Percentiles rank a stretch among this genome's conserved stretches.
Conservation (phyloP, 768 basidiomycete species). For the Russula lepida region DNA sequence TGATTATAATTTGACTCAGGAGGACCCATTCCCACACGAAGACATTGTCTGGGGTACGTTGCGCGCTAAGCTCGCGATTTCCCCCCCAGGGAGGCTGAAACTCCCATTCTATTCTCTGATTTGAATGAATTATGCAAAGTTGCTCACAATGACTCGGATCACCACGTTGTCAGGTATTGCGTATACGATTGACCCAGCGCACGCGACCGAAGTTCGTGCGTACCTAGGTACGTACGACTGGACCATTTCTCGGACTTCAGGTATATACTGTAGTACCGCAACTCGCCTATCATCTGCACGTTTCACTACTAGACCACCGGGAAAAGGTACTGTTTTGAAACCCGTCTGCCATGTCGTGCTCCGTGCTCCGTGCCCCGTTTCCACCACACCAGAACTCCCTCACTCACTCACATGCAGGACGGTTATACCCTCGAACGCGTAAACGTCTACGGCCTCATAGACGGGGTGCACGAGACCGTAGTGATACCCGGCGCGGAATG, state of each 20-base stretch:
- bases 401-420: slow-evolving; percentile 41
- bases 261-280: too few species aligned
- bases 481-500: slow-evolving; percentile 61
- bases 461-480: slow-evolving; percentile 41
- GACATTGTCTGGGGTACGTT: slow-evolving; percentile 78
- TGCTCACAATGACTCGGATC: too few species aligned
- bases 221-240: slow-evolving; percentile 54
- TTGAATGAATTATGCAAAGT: not conserved
- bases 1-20: not conserved
- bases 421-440: slow-evolving; percentile 82
- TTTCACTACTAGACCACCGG: slow-evolving; percentile 47
- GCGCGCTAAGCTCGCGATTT: not conserved
- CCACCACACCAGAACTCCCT: not conserved
- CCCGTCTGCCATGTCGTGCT: not conserved
- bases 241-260: not conserved
- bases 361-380: not conserved
- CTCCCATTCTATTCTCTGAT: not conserved
- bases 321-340: slow-evolving; percentile 52
- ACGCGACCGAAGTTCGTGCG: slow-evolving; percentile 67
- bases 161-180: slow-evolving; percentile 51
- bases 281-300: not conserved
- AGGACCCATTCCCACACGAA: slow-evolving; percentile 65
- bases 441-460: slow-evolving; percentile 57
- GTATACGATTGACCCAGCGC: slow-evolving; percentile 76
- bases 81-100: not conserved